Conservation (phyloP, 306 rosid species). For the Acacia crassicarpa region DNA sequence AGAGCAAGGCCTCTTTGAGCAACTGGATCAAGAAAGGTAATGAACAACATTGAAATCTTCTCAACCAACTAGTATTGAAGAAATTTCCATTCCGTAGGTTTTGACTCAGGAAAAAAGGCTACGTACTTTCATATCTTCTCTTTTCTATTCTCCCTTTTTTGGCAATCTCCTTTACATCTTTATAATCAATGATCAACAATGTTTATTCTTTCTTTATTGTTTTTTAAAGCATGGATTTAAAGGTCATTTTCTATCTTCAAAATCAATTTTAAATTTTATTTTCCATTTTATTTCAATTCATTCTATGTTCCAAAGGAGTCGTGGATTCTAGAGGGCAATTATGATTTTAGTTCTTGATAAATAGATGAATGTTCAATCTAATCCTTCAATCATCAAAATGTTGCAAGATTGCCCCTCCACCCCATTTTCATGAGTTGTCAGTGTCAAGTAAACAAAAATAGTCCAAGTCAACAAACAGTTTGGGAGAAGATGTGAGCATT, state of each 20-base stretch:
- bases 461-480: too few species aligned
- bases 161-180: not conserved
- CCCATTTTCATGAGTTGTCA: too few species aligned
- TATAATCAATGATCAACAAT: not conserved
- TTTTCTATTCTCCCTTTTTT: too few species aligned
- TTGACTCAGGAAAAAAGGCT: not conserved
- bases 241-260: not conserved
- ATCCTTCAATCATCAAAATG: too few species aligned
- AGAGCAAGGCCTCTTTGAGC: too few species aligned
- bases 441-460: too few species aligned
- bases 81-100: not conserved
- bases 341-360: too few species aligned
- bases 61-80: not conserved
- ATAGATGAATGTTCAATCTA: too few species aligned
- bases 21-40: not conserved
- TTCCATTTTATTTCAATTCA: not conserved
- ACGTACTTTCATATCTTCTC: not conserved
- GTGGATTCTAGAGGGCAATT: not conserved
- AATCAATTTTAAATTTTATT: not conserved
- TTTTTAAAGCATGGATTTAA: not conserved
- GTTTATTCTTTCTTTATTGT: not conserved
- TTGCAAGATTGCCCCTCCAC: too few species aligned
- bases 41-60: not conserved
- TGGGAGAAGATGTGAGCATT: too few species aligned
- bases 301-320: not conserved